A percentile compares a stretch with the other conserved stretches of the same genome.
phyloP scores from a whole-genome alignment of 495 filamentous ascomycete species.

The Tuber aestivum region DNA sequence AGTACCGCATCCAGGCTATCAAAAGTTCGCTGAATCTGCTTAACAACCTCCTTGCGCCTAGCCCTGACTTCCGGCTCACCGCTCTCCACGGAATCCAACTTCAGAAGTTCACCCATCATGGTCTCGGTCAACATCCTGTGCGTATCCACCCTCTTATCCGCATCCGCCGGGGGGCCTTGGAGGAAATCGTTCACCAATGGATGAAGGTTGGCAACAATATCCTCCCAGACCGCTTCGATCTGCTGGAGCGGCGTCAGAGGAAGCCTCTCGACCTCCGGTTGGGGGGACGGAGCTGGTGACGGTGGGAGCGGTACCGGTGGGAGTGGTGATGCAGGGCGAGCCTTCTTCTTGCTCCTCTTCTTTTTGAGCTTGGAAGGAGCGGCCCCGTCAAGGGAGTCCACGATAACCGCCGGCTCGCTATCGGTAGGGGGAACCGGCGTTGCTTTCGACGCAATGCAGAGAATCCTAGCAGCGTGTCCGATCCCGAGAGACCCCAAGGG shows the following conservation, averaged over 20 bases:
- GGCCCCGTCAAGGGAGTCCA: not conserved
- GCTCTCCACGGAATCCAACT: slow-evolving; percentile 76
- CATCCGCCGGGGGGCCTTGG: slow-evolving; percentile 59
- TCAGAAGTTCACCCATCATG: slow-evolving; percentile 75
- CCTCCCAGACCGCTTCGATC: slow-evolving; percentile 60
- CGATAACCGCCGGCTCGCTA: slow-evolving; percentile 7
- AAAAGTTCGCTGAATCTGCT: slow-evolving; percentile 62
- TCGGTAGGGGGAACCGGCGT: not conserved
- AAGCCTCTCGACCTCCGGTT: slow-evolving; percentile 6
- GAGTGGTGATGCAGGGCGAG: slow-evolving; percentile 1
- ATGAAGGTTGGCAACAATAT: slow-evolving; percentile 61
- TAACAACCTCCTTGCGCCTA: slow-evolving; percentile 68
- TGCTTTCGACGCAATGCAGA: slow-evolving; percentile 22
- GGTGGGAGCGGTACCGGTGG: not conserved
- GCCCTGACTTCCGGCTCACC: slow-evolving; percentile 59
- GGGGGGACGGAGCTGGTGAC: not conserved
- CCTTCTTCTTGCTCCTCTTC: slow-evolving; percentile 32
- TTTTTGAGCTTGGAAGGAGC: slow-evolving; percentile 30
- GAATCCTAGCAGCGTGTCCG: slow-evolving; percentile 29
- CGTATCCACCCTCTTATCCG: slow-evolving; percentile 56
- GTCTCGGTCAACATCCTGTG: slow-evolving; percentile 77
- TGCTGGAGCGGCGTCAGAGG: slow-evolving; percentile 55
- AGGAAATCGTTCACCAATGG: slow-evolving; percentile 64
- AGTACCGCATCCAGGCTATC: slow-evolving; percentile 54
- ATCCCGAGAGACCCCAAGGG: slow-evolving; percentile 34